Base-by-base conservation (phyloP, 345 rosid species). In the Cardamine resedifolia region DNA sequence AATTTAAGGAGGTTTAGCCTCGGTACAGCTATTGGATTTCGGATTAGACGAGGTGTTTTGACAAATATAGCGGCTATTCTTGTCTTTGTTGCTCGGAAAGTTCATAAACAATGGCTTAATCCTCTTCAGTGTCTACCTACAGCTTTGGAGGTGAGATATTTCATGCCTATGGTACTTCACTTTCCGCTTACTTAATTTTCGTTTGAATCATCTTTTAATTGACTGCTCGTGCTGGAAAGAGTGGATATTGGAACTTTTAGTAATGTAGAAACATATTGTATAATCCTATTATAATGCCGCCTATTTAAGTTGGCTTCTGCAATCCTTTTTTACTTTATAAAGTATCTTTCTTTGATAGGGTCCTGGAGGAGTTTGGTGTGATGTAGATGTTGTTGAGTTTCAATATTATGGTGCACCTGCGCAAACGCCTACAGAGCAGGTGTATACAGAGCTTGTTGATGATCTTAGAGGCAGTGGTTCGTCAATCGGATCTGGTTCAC, bases 311-410 rank as follows among this genome's bases (percentile, higher is more conserved):
- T 67, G 3, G 1, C 0, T 31, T 10, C 10, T 30, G 10, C 47
- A 27, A 47, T 41, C 9, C 3, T 57, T 56, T 31, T 9, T 2
- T 7, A 4, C 24, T 56, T 16, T 23, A n/a, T n/a, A 19, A 1
- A 58, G 47, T 57, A 12, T 30, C 12, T 36, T 36, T 27, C 56
- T 67, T 39, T 61, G 38, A 48, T 75, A 89, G 96, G 96, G 96
- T 76, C 96, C 96, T 10, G 96, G 96, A 68, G 96, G 96, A 15
- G 86, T 89, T 14, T 89, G 96, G 96, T 89, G 96, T 76, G 96
- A 87, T 68, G 96, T 89, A 47, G 96, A 89, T 77, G 96, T 89
- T 72, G 87, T 89, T 50, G 96, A 89, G 68, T 87, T 89, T 78
- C 86, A 90, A 1, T 89, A 89, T 77, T 87, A 81, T 68, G 96